These are phyloP conservation scores for Brassica balearica DNA, from an alignment of 441 rosid species.

Conservation along the genomic window DNA sequence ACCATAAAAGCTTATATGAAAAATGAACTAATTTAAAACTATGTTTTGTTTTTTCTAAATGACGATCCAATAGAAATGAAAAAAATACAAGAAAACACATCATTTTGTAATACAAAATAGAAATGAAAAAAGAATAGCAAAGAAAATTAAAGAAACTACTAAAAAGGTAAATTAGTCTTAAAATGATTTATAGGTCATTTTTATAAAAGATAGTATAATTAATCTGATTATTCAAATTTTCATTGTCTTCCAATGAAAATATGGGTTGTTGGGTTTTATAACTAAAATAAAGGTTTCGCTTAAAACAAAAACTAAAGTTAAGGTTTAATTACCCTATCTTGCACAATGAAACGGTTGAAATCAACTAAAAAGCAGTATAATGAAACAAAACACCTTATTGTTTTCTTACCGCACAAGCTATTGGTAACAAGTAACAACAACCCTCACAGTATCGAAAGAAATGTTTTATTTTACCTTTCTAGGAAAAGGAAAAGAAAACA, in stretches of 20 bases:
- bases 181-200: background rate
- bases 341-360: background rate
- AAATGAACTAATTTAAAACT: background rate
- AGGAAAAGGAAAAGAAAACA: background rate
- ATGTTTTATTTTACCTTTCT: background rate
- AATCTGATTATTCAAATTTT: background rate
- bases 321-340: background rate
- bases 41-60: background rate
- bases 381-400: background rate
- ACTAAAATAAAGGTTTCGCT: background rate
- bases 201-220: background rate
- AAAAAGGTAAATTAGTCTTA: background rate
- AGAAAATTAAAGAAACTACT: background rate
- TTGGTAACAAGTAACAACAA: constrained; percentile 7
- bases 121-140: background rate
- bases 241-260: background rate
- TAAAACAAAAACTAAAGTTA: background rate
- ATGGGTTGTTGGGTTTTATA: background rate
- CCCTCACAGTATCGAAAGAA: background rate
- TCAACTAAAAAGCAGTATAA: background rate
- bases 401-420: background rate
- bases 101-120: background rate
- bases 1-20: background rate
- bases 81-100: background rate
- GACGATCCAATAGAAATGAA: background rate